Evolutionary conservation across 176 grass and related monocot species (phyloP).

Genomic region (Eragrostis curvula): DNA sequence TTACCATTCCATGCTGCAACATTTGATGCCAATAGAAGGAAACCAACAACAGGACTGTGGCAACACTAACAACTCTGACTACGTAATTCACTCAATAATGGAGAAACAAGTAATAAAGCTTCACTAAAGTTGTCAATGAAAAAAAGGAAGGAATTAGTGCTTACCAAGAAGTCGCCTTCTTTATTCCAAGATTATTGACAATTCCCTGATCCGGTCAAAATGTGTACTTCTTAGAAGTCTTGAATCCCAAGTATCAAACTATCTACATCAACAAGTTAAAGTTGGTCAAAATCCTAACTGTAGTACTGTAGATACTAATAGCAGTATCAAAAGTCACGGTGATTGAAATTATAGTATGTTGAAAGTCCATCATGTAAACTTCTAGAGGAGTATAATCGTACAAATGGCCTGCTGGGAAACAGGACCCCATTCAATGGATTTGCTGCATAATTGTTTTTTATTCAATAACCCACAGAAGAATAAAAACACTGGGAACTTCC

Average conservation of each 20-base stretch:
- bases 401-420: background rate
- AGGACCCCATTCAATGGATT: background rate
- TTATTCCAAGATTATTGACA: constrained; percentile 30
- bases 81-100: constrained; percentile 2
- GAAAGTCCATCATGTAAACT: background rate
- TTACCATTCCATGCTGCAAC: constrained; percentile 9
- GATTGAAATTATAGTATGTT: constrained; percentile 1
- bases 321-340: background rate
- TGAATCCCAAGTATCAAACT: constrained; percentile 16
- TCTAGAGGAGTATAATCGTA: background rate
- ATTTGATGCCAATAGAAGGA: background rate
- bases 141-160: constrained; percentile 10
- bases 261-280: constrained; percentile 37
- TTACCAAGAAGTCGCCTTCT: constrained; percentile 42
- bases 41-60: background rate
- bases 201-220: background rate
- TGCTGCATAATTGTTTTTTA: background rate
- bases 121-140: background rate
- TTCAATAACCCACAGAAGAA: background rate
- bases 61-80: background rate
- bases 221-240: constrained; percentile 3
- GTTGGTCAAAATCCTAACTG: constrained; percentile 8
- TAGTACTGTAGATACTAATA: background rate
- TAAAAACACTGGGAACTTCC: background rate
- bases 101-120: background rate